These are phyloP conservation scores for Cladosporium velox DNA, from an alignment of 2,329 filamentous ascomycete species.

Conservation along the genomic window DNA sequence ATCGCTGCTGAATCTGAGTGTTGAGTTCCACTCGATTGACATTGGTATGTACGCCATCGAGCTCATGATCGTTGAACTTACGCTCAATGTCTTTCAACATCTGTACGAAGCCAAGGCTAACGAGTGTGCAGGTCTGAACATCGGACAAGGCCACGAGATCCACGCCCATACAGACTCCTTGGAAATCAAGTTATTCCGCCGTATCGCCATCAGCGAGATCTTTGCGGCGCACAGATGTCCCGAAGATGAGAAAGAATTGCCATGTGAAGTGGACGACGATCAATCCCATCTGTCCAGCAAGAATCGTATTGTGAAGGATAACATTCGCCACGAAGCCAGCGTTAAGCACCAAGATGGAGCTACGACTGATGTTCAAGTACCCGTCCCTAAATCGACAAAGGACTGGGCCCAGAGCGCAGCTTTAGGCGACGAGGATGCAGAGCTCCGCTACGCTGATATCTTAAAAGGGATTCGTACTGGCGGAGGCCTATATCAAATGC, in stretches of 20 bases:
- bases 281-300: background rate
- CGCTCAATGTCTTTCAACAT: background rate
- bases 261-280: background rate
- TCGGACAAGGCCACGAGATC: slow-evolving; percentile 41
- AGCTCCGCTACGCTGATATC: background rate
- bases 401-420: background rate
- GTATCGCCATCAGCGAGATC: slow-evolving; percentile 55
- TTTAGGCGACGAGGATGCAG: background rate
- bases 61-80: background rate
- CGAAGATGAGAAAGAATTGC: slow-evolving; percentile 52
- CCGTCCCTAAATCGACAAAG: background rate
- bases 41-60: slow-evolving; percentile 40
- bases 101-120: slow-evolving; percentile 42
- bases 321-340: slow-evolving; percentile 1
- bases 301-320: background rate
- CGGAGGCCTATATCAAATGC: background rate
- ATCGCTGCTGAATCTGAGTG: slow-evolving; percentile 52
- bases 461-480: background rate
- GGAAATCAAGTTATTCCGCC: slow-evolving; percentile 50
- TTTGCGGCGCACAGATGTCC: slow-evolving; percentile 56
- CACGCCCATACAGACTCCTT: slow-evolving; percentile 54
- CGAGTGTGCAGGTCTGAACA: slow-evolving; percentile 50
- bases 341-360: background rate
- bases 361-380: background rate
- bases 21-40: slow-evolving; percentile 56